Conservation (phyloP, 768 basidiomycete genomes). For the Suillus subluteus region DNA sequence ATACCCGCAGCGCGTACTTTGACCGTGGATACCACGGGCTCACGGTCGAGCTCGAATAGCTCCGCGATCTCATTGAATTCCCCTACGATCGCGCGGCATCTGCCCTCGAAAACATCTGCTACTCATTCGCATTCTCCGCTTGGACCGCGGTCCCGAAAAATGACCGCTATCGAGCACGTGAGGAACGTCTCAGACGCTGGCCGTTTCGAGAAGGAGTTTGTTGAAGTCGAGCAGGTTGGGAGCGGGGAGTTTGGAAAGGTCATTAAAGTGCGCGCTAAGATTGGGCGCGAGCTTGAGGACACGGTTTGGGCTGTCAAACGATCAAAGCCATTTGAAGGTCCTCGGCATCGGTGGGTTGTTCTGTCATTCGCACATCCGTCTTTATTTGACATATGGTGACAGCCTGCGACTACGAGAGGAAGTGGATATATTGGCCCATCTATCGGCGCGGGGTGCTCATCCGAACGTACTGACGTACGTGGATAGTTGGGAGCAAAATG, state of each 20-base stretch:
- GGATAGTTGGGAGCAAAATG: constrained; percentile 96
- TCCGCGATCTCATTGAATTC: constrained; percentile 50
- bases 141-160: constrained; percentile 23
- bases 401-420: constrained; percentile 91
- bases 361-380: neutral
- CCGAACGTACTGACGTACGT: constrained; percentile 87
- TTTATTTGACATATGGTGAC: constrained; percentile 17
- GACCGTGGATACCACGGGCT: constrained; percentile 52
- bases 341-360: constrained; percentile 77
- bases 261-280: constrained; percentile 78
- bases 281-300: constrained; percentile 40
- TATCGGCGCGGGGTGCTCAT: constrained; percentile 57
- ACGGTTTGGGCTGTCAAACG: constrained; percentile 88
- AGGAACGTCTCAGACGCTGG: constrained; percentile 51
- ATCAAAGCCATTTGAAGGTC: constrained; percentile 90
- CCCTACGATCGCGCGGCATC: constrained; percentile 45
- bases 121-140: constrained; percentile 7
- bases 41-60: constrained; percentile 59
- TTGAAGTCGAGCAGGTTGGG: constrained; percentile 80
- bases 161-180: constrained; percentile 22
- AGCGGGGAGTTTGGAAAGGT: constrained; percentile 94
- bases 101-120: constrained; percentile 23
- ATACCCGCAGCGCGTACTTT: constrained; percentile 51
- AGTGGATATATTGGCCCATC: constrained; percentile 86
- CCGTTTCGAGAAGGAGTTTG: constrained; percentile 80